Evolutionary conservation across 2,329 filamentous ascomycete genomes (phyloP), one percentile per base, ranked within the genome.

Genomic region (Aspergillus clavatus): DNA sequence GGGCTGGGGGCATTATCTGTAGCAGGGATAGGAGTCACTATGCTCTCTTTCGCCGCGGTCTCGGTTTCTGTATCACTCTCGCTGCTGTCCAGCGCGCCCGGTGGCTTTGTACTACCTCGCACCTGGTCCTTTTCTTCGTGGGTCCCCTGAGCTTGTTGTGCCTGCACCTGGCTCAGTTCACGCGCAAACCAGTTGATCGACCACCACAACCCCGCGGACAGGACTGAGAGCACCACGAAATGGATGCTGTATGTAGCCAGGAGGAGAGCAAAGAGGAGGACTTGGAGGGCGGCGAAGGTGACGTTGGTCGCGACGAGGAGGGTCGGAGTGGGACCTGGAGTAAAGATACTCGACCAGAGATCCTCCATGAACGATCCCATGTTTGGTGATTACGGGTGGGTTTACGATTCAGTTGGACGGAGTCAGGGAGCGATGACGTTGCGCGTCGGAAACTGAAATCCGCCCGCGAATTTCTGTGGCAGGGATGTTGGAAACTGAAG

Each of bases 111-210:
- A 56, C 48, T 55, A 57, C 54, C 46, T 54, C 54, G 48, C 46
- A 49, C 37, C 39, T 45, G 33, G 36, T 33, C 26, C 18, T 52
- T 45, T 11, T 21, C 50, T 41, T 55, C 54, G 55, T 57, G 67
- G 58, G 66, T 68, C 56, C 60, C 63, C 58, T 66, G 64, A 48
- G 62, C 59, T 52, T 72, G 66, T 52, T 67, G 74, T 14, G 73
- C 73, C 52, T 78, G 74, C 55, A 75, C 73, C 56, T 75, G 69
- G 23, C 67, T 63, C 42, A 84, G 67, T 62, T 84, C 91, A 37
- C 72, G 72, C 44, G 88, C 89, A 63, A 98, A 97, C 93, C 93
- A 98, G 78, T 97, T 97, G 72, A 97, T 90, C 46, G 86, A 82
- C 74, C 81, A 89, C 93, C 93, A 98, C 27, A 97, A 77, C 4